phyloP scores from a whole-genome alignment of 2,329 filamentous ascomycete species.

The Myriosclerotinia duriaeana region DNA sequence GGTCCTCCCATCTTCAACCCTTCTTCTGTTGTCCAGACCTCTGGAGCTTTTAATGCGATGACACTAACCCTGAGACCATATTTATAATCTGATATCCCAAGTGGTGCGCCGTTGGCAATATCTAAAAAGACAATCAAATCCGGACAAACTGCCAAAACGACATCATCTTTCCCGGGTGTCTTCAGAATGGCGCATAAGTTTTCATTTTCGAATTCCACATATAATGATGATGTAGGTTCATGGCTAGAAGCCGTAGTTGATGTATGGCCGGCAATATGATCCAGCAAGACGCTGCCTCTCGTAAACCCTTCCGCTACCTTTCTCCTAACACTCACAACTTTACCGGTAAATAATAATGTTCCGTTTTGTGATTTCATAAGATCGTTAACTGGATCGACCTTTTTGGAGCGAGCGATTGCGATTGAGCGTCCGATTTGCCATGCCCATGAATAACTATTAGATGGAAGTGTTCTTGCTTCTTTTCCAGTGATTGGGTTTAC shows the following conservation, averaged over 20 bases:
- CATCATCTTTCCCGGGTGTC: conserved; percentile 28
- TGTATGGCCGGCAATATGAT: conserved; percentile 25
- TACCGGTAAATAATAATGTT: conserved; percentile 37
- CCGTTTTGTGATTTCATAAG: conserved; percentile 37
- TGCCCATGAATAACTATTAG: conserved; percentile 39
- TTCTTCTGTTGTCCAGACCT: conserved; percentile 48
- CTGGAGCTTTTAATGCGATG: conserved; percentile 51
- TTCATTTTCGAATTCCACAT: conserved; percentile 40
- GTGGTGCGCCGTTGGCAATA: conserved; percentile 49
- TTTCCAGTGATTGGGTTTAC: conserved; percentile 34
- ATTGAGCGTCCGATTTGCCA: conserved; percentile 61
- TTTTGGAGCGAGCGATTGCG: conserved; percentile 42
- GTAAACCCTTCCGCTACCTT: conserved; percentile 37
- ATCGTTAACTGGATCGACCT: conserved; percentile 33
- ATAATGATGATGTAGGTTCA: conserved; percentile 6
- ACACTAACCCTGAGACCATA: conserved; percentile 53
- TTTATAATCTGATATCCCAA: conserved; percentile 51
- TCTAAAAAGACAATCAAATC: conserved; percentile 44
- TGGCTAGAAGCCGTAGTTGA: neutral
- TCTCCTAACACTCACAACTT: conserved; percentile 37
- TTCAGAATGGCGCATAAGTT: conserved; percentile 36
- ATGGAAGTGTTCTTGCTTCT: conserved; percentile 37
- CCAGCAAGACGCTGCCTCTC: conserved; percentile 35
- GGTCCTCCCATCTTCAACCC: conserved; percentile 46
- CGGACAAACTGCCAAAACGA: conserved; percentile 36